These are phyloP conservation scores for Stentor coeruleus DNA, from an alignment of 73 alveolate genomes.

Conservation along the genomic window DNA sequence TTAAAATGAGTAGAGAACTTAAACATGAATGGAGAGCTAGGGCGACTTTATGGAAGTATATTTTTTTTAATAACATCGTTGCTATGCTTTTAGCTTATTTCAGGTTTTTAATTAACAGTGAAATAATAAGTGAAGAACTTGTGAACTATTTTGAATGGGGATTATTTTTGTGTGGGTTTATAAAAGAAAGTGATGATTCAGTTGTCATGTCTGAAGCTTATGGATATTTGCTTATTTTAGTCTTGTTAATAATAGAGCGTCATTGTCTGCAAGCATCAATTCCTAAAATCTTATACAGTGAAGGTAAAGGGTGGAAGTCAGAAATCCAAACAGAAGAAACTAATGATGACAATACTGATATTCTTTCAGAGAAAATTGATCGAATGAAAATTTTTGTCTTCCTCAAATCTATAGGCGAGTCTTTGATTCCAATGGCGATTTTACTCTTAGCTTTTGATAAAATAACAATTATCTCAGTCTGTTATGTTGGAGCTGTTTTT, in stretches of 20 bases:
- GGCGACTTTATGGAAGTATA: not conserved
- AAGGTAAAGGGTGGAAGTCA: not conserved
- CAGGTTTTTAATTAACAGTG: not conserved
- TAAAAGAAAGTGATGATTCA: not conserved
- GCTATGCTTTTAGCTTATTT: not conserved
- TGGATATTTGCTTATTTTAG: not conserved
- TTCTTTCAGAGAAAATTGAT: not conserved
- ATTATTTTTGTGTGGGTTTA: not conserved
- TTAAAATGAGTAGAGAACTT: not conserved
- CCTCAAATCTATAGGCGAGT: not conserved
- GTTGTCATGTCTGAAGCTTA: not conserved
- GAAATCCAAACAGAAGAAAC: not conserved
- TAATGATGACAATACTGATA: not conserved
- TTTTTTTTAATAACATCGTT: not conserved
- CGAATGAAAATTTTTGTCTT: too few relatives aligned
- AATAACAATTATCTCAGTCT: not conserved
- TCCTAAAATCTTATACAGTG: not conserved
- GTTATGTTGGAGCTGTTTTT: slow-evolving; percentile 13
- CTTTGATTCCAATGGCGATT: not conserved
- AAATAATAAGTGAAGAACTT: too few relatives aligned
- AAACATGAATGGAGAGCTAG: not conserved
- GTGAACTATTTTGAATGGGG: too few relatives aligned
- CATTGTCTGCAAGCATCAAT: not conserved
- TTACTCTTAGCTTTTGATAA: slow-evolving; percentile 3
- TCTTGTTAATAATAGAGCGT: not conserved